Evolutionary conservation across 805 yeast species (phyloP), one percentile per base, ranked within the genome.

Genomic region (Ogataea nitratoaversa): DNA sequence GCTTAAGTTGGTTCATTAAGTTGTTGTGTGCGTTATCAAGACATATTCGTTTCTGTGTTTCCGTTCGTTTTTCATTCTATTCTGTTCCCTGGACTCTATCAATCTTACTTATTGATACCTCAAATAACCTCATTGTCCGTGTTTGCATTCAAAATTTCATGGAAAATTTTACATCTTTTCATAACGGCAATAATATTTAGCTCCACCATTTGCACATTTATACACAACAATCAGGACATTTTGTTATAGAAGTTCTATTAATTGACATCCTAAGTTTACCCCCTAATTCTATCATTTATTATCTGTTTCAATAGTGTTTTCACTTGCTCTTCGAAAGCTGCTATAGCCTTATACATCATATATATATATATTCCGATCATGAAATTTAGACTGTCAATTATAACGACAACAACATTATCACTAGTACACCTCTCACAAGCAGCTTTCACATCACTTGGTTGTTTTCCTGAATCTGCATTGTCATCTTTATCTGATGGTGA

Each of bases 401-500:
- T 22, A 22, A 11, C 25, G 11, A 22, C 25, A 22, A 8, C 25
- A 22, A 11, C 25, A 22, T 11, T 22, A 17, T 14, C 19, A 12
- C 20, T 34, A 5, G 7, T 34, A n/a, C 17, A 17, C 14, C n/a
- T 9, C 8, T 36, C 39, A 17, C 3, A 13, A 22, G 55, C 58
- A 3, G 37, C 42, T 16, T 57, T 57, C 37, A 18, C 53, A 9
- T 50, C 44, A 17, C 14, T 36, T 6, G 66, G 66, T 9, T 61
- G 66, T 44, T 61, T 48, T 34, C 34, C 52, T 2, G 18, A 33
- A 22, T 48, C 66, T 30, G 44, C 64, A 14, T 47, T 70, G 3
- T 33, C 44, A 8, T 43, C 53, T 22, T 65, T 74, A 44, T 37
- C 64, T 24, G 56, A 46, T 43, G 56, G 66, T 37, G 84, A 80